Evolutionary conservation across 73 alveolate genomes (phyloP).

Genomic region (Uronychia binucleata): DNA sequence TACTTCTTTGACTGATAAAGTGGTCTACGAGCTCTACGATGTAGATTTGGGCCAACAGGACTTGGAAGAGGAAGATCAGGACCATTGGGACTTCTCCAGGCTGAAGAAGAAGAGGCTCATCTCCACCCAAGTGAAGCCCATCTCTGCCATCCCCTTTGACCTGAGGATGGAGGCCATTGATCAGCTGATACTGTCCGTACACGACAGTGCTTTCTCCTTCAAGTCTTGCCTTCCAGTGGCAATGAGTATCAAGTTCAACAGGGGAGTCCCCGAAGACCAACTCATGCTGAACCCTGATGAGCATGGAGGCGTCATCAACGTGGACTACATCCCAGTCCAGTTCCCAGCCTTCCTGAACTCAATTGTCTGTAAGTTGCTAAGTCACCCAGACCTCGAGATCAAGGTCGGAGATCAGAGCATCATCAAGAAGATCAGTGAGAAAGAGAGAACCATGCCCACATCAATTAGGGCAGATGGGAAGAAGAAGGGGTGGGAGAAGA

Average conservation of each 20-base stretch:
- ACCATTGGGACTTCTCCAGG: background rate
- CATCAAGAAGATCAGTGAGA: background rate
- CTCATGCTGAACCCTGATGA: background rate
- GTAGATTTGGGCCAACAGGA: background rate
- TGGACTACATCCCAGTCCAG: background rate
- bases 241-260: background rate
- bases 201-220: background rate
- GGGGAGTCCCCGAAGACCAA: background rate
- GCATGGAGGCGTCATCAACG: background rate
- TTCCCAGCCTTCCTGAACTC: background rate
- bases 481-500: background rate
- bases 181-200: background rate
- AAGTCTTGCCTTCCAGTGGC: background rate
- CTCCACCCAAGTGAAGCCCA: background rate
- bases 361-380: background rate
- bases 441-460: background rate
- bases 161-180: background rate
- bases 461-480: background rate
- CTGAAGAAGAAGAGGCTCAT: background rate
- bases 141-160: background rate
- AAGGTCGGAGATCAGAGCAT: background rate
- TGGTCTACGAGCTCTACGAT: background rate
- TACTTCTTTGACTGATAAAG: background rate
- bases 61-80: background rate
- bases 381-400: background rate